These are phyloP conservation scores for Cryptococcus sp. DNA, from an alignment of 1,284 basidiomycete species.

Conservation along the genomic window DNA sequence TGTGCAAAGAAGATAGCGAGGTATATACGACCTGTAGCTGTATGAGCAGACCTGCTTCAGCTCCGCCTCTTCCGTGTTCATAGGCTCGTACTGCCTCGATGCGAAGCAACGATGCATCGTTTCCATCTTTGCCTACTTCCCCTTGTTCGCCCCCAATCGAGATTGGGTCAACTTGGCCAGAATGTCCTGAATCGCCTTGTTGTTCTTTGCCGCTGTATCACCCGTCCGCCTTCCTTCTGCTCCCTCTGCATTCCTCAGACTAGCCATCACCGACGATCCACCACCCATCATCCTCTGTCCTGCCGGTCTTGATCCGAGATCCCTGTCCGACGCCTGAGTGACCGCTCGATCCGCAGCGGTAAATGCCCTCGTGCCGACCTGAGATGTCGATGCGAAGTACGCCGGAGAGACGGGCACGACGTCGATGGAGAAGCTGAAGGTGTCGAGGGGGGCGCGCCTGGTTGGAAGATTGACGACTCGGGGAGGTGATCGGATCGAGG, in stretches of 20 bases:
- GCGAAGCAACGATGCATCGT: no score
- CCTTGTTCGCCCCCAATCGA: no score
- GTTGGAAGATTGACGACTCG: constrained; percentile 23
- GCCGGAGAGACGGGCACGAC: constrained; percentile 7
- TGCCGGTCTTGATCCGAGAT: neutral
- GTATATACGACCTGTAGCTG: no score
- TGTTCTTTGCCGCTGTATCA: neutral
- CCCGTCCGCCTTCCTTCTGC: neutral
- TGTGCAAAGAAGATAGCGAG: no score
- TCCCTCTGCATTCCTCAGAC: neutral
- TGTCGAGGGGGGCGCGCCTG: constrained; percentile 31
- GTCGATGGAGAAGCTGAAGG: constrained; percentile 33
- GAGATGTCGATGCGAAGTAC: neutral
- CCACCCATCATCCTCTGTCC: neutral
- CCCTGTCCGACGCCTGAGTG: neutral
- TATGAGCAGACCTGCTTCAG: no score
- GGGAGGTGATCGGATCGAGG: constrained; percentile 23
- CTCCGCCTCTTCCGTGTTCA: no score
- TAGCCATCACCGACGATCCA: neutral
- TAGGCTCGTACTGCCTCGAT: no score
- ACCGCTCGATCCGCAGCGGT: neutral
- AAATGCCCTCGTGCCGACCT: neutral
- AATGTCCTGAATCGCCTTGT: neutral
- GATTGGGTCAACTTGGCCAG: neutral
- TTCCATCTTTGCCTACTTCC: no score